Evolutionary conservation across 73 alveolate species (phyloP).

Genomic region (Paramecium primaurelia): DNA sequence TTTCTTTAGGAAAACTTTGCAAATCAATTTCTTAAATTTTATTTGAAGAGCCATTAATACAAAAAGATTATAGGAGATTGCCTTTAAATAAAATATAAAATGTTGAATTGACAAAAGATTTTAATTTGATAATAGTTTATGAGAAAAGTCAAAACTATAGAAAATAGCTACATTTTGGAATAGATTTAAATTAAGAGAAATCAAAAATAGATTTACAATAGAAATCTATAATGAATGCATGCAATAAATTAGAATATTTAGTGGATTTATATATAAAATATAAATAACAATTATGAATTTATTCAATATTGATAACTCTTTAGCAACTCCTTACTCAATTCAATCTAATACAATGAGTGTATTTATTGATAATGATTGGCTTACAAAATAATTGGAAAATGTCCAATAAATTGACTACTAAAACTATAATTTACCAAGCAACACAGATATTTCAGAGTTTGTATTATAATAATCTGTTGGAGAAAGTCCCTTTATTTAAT

Average conservation of each 20-base stretch:
- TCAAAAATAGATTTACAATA: background rate
- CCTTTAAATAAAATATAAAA: background rate
- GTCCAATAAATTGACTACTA: background rate
- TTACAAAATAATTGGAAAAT: background rate
- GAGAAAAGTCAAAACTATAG: background rate
- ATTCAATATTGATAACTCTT: background rate
- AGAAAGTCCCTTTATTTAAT: background rate
- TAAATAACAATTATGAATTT: constrained; percentile 14
- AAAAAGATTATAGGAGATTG: background rate
- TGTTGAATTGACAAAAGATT: background rate
- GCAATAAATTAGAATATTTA: background rate
- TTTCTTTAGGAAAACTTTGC: background rate
- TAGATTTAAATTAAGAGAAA: background rate
- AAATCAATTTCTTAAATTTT: background rate
- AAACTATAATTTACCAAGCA: background rate
- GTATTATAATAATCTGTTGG: background rate
- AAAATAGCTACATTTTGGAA: background rate
- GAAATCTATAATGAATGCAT: background rate
- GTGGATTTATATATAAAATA: background rate
- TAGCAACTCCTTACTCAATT: background rate
- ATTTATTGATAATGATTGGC: background rate
- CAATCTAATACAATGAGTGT: background rate
- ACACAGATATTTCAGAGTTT: background rate
- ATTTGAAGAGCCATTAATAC: background rate
- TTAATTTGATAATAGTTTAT: background rate